phyloP scores from a whole-genome alignment of 176 grass and related monocot genomes.

The Canna indica region DNA sequence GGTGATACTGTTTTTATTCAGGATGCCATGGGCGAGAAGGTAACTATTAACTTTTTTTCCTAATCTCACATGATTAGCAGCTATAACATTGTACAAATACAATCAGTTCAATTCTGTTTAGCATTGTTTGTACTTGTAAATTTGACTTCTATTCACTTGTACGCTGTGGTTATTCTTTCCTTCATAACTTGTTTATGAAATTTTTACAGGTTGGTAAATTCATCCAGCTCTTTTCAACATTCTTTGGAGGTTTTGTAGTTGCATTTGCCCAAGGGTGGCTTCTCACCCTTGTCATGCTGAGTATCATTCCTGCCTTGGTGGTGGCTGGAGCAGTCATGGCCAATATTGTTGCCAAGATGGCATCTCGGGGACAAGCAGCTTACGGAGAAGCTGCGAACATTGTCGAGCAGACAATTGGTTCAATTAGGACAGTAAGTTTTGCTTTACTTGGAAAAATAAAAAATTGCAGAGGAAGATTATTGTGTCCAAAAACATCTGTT shows the following conservation, averaged over 20 bases:
- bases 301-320: constrained; percentile 78
- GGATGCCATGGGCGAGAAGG: constrained; percentile 99
- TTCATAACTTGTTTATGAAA: neutral
- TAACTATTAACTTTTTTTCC: constrained; percentile 2
- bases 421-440: constrained; percentile 78
- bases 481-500: neutral
- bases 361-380: constrained; percentile 82
- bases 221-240: constrained; percentile 76
- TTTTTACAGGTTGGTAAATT: constrained; percentile 74
- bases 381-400: constrained; percentile 74
- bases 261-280: constrained; percentile 96
- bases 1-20: constrained; percentile 97
- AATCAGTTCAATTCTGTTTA: no score
- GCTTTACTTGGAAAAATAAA: neutral
- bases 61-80: neutral
- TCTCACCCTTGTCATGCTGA: constrained; percentile 83
- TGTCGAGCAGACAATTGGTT: constrained; percentile 84
- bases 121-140: no score
- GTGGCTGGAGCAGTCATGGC: constrained; percentile 83
- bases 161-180: neutral
- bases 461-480: neutral
- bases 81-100: no score
- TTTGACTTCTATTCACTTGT: neutral
- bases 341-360: constrained; percentile 81
- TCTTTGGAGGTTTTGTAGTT: constrained; percentile 84